These are phyloP conservation scores for Asterionellopsis glacialis DNA, from an alignment of 108 stramenopile species.

Conservation along the genomic window DNA sequence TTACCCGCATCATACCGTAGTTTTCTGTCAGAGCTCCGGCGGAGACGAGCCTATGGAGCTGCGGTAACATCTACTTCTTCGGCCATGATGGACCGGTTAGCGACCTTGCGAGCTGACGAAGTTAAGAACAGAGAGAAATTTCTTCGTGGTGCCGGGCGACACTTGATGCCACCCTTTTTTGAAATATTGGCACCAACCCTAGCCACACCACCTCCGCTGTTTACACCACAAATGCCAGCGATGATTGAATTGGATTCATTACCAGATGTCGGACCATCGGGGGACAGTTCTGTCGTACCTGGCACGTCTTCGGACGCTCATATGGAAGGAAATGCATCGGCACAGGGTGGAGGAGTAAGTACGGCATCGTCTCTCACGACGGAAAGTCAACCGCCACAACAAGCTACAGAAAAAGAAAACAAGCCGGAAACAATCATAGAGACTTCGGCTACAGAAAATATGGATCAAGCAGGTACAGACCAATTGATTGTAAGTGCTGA, in stretches of 20 bases:
- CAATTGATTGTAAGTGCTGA: slow-evolving; percentile 76
- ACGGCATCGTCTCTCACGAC: slow-evolving; percentile 63
- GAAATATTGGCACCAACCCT: slow-evolving; percentile 81
- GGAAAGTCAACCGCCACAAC: slow-evolving; percentile 33
- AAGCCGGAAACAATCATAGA: slow-evolving; percentile 4
- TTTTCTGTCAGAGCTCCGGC: slow-evolving; percentile 61
- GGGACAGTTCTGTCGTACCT: slow-evolving; percentile 11
- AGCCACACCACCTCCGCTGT: slow-evolving; percentile 76
- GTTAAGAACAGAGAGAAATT: slow-evolving; percentile 75
- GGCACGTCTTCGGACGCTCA: slow-evolving; percentile 17
- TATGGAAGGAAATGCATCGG: slow-evolving; percentile 23
- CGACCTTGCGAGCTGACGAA: slow-evolving; percentile 74
- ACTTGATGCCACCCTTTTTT: slow-evolving; percentile 84
- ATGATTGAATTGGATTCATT: slow-evolving; percentile 67
- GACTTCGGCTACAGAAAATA: neutral
- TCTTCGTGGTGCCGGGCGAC: slow-evolving; percentile 68
- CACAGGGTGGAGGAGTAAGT: slow-evolving; percentile 30
- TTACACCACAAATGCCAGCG: slow-evolving; percentile 73
- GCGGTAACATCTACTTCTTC: slow-evolving; percentile 59
- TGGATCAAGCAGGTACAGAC: slow-evolving; percentile 20
- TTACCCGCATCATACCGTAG: slow-evolving; percentile 60
- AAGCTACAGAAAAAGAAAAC: slow-evolving; percentile 10
- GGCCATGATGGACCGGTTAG: slow-evolving; percentile 68
- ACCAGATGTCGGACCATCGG: slow-evolving; percentile 49
- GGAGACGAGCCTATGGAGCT: slow-evolving; percentile 69